These are phyloP conservation scores for Plectranthus barbatus DNA, from an alignment of 257 asterid species.

Conservation along the genomic window DNA sequence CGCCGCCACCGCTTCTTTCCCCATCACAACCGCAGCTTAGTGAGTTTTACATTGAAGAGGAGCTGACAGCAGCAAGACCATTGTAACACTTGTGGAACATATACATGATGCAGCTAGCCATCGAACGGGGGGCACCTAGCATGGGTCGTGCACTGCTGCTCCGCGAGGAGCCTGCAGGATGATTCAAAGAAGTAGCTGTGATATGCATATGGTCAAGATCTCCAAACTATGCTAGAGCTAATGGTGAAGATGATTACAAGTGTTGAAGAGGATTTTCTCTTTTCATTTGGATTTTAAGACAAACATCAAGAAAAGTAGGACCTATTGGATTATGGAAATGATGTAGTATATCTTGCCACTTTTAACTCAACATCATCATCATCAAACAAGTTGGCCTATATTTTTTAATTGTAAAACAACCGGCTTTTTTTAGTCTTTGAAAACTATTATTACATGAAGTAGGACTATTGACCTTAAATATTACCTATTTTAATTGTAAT, in stretches of 20 bases:
- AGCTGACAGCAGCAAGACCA: not conserved
- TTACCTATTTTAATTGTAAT: not conserved
- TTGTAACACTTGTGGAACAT: not conserved
- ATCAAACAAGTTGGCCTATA: not conserved
- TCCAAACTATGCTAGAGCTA: not conserved
- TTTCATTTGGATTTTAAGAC: not conserved
- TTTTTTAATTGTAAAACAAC: not conserved
- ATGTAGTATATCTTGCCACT: not conserved
- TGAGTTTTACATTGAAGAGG: not conserved
- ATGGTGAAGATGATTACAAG: not conserved
- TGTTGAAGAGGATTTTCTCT: not conserved
- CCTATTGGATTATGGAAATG: not conserved
- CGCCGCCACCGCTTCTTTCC: no score
- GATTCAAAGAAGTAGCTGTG: not conserved
- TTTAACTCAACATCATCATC: not conserved
- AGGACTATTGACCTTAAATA: not conserved
- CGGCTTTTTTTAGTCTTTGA: not conserved
- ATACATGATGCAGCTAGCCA: not conserved
- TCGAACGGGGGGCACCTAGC: not conserved
- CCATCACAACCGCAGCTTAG: not conserved
- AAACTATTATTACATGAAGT: conserved; percentile 3
- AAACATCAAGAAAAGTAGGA: conserved; percentile 2
- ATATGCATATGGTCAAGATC: not conserved
- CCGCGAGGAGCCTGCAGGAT: not conserved
- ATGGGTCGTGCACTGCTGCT: not conserved